Evolutionary conservation across 129 eudicot genomes (phyloP), one percentile per base, ranked within the genome.

Genomic region (Scalesia atractyloides): DNA sequence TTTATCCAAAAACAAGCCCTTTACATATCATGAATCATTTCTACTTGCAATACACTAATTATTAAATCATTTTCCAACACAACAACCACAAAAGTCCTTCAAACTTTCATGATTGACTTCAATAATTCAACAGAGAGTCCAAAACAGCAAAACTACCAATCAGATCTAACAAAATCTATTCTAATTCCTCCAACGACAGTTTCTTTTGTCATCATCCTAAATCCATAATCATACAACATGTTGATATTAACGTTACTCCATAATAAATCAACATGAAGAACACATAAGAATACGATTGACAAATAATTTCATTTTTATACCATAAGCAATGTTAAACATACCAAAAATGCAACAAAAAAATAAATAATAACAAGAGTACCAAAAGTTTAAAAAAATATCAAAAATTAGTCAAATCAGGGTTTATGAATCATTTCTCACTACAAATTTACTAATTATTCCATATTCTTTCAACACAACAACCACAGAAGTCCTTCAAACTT

Each of bases 111-210:
- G 58, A 36, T 30, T 50, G 10, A 68, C 63, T 37, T 76, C 64
- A 60, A 69, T 47, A 46, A 68, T 67, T 59, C 11, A 9, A 68
- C 9, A 57, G 14, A 68, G 19, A 76, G 68, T 60, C 74, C 80
- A 76, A 76, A 68, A n/a, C 61, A 67, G 74, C 74, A 67, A 62
- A 76, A 68, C 53, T 57, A 68, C 26, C 9, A 43, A 47, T 68
- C 75, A 61, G 75, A 76, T 76, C 81, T 68, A 76, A 34, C 70
- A 68, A 47, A 76, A 30, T 58, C 22, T 48, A 68, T 59, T 30
- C 14, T 46, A 46, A 61, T 13, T 20, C 37, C 63, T 50, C 15
- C 19, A 48, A 50, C 30, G 34, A 64, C 37, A 53, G 9, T 15
- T 62, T 58, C 1, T 18, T 59, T 68, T 69, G 75, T 59, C 75